These are phyloP conservation scores for Podaxis rugospora DNA, from an alignment of 768 basidiomycete species.

Conservation along the genomic window DNA sequence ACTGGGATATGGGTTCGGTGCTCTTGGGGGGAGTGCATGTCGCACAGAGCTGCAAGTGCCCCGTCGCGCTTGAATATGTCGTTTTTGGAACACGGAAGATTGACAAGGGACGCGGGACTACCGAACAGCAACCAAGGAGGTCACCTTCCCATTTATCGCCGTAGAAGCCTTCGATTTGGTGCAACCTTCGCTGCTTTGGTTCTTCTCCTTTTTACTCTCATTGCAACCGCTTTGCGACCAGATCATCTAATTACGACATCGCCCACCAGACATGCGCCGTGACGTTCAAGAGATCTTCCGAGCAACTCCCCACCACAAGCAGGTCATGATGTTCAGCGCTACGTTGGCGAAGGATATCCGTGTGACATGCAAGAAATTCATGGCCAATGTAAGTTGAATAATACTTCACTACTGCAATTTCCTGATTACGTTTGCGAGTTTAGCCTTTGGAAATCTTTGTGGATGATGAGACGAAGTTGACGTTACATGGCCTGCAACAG, in stretches of 20 bases:
- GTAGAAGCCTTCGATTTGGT: constrained; percentile 13
- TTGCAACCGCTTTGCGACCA: constrained; percentile 46
- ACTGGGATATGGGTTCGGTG: background rate
- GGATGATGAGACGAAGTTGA: constrained; percentile 98
- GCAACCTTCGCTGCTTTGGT: constrained; percentile 29
- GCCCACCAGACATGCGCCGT: constrained; percentile 98
- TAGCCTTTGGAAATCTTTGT: constrained; percentile 99
- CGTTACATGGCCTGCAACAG: constrained; percentile 96
- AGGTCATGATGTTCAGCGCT: constrained; percentile 99
- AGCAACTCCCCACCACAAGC: constrained; percentile 98
- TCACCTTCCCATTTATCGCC: constrained; percentile 9
- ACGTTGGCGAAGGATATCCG: constrained; percentile 97
- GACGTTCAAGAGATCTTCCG: constrained; percentile 99
- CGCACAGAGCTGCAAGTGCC: background rate
- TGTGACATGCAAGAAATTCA: constrained; percentile 98
- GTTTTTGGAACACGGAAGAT: background rate
- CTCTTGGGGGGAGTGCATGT: background rate
- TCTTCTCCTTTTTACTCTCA: constrained; percentile 40
- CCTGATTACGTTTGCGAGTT: background rate
- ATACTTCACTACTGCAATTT: background rate
- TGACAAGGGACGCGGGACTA: background rate
- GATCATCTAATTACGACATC: constrained; percentile 66
- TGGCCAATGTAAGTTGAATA: constrained; percentile 80
- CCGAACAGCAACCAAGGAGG: constrained; percentile 2
- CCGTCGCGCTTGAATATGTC: background rate